phyloP scores from a whole-genome alignment of 202 grass and related monocot species.

The Saccharum hybrid region DNA sequence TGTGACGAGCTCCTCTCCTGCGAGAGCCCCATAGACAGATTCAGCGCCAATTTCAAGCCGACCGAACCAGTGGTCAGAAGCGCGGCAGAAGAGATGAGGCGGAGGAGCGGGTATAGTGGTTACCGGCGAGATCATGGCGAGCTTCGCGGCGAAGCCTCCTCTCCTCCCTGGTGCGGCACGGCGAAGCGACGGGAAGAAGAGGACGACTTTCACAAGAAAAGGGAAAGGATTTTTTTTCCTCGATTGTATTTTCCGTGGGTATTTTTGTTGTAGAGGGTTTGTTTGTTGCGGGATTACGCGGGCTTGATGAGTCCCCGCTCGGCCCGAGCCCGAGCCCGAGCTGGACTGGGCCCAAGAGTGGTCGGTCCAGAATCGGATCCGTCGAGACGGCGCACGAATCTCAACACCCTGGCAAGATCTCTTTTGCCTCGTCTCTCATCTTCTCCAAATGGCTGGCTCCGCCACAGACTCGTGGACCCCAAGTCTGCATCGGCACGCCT shows the following conservation, averaged over 20 bases:
- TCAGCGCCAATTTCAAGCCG: slow-evolving; percentile 34
- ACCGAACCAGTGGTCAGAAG: not conserved
- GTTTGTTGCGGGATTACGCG: slow-evolving; percentile 29
- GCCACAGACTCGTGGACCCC: slow-evolving; percentile 23
- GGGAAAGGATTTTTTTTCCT: slow-evolving; percentile 9
- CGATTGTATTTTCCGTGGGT: slow-evolving; percentile 11
- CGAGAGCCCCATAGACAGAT: slow-evolving; percentile 43
- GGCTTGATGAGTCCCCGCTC: no score
- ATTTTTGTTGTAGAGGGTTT: slow-evolving; percentile 25
- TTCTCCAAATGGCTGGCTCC: slow-evolving; percentile 19
- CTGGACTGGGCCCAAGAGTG: slow-evolving; percentile 4
- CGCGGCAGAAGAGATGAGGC: not conserved
- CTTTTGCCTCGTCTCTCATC: not conserved
- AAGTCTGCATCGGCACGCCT: slow-evolving; percentile 39
- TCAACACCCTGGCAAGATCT: not conserved
- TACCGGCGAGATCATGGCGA: slow-evolving; percentile 84
- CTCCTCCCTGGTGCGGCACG: slow-evolving; percentile 49
- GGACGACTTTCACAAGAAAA: slow-evolving; percentile 47
- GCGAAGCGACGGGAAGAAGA: slow-evolving; percentile 51
- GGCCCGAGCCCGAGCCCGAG: slow-evolving; percentile 10
- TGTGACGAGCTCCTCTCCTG: slow-evolving; percentile 82
- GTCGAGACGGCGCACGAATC: not conserved
- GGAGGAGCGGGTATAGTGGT: not conserved
- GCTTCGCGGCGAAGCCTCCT: slow-evolving; percentile 50
- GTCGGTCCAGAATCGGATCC: not conserved